These are phyloP conservation scores for Pleurotus citrinopileatus DNA, from an alignment of 768 basidiomycete species.

Conservation along the genomic window DNA sequence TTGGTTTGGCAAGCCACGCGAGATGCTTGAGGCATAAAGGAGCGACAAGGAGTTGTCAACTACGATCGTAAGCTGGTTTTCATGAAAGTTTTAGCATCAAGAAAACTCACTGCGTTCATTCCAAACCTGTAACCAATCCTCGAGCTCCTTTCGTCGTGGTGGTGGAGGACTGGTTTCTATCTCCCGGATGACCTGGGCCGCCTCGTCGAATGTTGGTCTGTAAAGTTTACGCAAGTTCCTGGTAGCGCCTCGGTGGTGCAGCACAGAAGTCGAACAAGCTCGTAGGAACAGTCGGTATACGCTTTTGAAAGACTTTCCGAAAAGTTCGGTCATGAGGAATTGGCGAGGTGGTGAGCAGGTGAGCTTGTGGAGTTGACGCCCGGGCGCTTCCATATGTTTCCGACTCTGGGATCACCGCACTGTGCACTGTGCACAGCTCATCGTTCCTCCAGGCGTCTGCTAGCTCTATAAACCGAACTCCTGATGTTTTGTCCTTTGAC, in stretches of 20 bases:
- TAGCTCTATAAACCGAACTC: too few species aligned
- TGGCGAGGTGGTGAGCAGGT: too few species aligned
- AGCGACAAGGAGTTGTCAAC: constrained; percentile 69
- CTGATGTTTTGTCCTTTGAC: too few species aligned
- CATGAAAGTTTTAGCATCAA: constrained; percentile 13
- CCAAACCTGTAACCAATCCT: constrained; percentile 50
- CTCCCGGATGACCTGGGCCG: constrained; percentile 38
- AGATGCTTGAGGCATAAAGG: constrained; percentile 57
- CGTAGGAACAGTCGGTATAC: constrained; percentile 61
- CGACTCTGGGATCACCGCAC: too few species aligned
- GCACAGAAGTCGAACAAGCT: constrained; percentile 52
- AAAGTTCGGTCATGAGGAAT: neutral
- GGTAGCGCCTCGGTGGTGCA: constrained; percentile 46
- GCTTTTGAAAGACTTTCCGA: constrained; percentile 40
- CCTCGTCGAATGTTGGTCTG: constrained; percentile 54
- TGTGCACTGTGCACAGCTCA: too few species aligned
- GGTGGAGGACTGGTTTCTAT: constrained; percentile 29
- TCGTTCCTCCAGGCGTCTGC: too few species aligned
- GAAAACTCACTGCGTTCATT: constrained; percentile 49
- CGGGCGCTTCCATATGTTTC: too few species aligned
- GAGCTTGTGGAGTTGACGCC: neutral
- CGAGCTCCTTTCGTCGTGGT: constrained; percentile 26
- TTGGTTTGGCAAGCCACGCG: constrained; percentile 60
- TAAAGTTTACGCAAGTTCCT: constrained; percentile 44
- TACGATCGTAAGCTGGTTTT: constrained; percentile 22